Evolutionary conservation across 1,139 yeast genomes (phyloP), one percentile per base, ranked within the genome.

Genomic region (Yamadazyma trypodendri): DNA sequence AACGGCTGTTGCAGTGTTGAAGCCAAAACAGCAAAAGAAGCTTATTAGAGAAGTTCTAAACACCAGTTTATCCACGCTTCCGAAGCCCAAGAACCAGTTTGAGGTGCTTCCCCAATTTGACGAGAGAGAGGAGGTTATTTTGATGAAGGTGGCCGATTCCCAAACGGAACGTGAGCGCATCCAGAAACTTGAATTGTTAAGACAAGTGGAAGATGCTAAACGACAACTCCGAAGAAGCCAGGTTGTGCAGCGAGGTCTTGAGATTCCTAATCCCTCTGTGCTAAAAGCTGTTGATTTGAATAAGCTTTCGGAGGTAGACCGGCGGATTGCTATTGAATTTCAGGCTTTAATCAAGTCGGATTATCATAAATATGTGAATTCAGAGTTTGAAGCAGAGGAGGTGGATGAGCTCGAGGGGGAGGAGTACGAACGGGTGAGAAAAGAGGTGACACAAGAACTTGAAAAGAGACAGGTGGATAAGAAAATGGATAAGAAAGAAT

Each of bases 201-300:
- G 54, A 21, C 53, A 55, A 40, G 52, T 63, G 3, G 63, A 58
- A 15, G 61, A 52, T 13, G 63, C 59, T 35, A 56, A 55, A 37
- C 56, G 62, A 2, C 54, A 57, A 34, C 45, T 58, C 12, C 53
- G 77, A 38, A 52, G 75, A 35, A 76, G 87, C 0, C 74, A 67
- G 43, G 83, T 67, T 0, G 57, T 79, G 0, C 79, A 76, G 45
- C 54, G 58, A 33, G 72, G 65, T 0, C 61, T 82, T n/a, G 68
- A 72, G 0, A 60, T 82, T 9, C 86, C 87, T 0, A 33, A 59
- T 12, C 63, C 73, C 0, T 38, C 45, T 2, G 25, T 39, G 0
- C 23, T 53, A 1, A 51, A 38, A 16, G 16, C 9, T 6, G 13
- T 38, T 9, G 42, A 39, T 8, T 6, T 33, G n/a, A 37, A 38